Evolutionary conservation across 371 early-diverging fungal genomes (phyloP).

Genomic region (Apophysomyces sp.): DNA sequence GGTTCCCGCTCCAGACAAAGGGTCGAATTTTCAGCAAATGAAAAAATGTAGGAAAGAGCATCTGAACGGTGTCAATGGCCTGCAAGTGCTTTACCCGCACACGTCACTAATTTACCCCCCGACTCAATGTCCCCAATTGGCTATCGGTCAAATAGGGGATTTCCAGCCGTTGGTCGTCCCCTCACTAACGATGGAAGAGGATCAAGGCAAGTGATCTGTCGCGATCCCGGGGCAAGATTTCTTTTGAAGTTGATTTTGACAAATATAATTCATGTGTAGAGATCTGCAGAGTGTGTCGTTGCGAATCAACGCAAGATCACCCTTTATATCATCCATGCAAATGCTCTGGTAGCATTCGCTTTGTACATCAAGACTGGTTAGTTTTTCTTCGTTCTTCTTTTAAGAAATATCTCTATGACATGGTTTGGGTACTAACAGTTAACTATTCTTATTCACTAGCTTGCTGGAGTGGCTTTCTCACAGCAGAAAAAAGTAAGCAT

Average conservation of each 20-base stretch:
- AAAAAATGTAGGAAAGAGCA: no score
- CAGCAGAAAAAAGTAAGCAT: slow-evolving; percentile 68
- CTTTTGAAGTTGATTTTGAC: background rate
- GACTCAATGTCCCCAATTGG: no score
- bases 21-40: no score
- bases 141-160: no score
- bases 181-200: slow-evolving; percentile 1
- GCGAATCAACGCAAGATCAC: slow-evolving; percentile 70
- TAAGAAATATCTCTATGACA: no score
- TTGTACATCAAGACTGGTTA: slow-evolving; percentile 86
- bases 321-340: slow-evolving; percentile 90
- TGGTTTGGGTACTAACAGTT: background rate
- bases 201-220: slow-evolving; percentile 1
- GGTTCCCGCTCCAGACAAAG: no score
- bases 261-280: slow-evolving; percentile 19
- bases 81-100: no score
- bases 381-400: background rate
- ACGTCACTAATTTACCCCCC: no score
- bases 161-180: background rate
- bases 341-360: slow-evolving; percentile 90
- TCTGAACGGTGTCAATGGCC: no score
- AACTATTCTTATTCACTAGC: slow-evolving; percentile 28
- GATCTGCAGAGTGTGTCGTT: slow-evolving; percentile 89
- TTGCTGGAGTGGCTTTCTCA: slow-evolving; percentile 86
- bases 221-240: background rate